Evolutionary conservation across 768 basidiomycete species (phyloP), one percentile per base, ranked within the genome.

Genomic region (Suillus cothurnatus): DNA sequence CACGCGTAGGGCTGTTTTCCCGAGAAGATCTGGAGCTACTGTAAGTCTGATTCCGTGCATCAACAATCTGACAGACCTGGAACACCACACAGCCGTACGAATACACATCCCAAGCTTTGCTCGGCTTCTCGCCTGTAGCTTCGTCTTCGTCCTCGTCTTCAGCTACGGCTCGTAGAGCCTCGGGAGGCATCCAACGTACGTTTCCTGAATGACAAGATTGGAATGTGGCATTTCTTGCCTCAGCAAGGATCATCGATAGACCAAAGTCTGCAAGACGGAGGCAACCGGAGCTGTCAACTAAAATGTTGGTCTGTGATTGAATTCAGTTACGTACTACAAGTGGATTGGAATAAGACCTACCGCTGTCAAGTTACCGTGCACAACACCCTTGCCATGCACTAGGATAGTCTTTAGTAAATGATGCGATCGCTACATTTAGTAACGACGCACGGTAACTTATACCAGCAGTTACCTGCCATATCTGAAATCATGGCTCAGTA

Each of bases 301-400:
- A 70, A 6, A 81, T 68, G 64, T 81, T 80, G 0, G 70, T 72
- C 80, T 80, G 49, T 58, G 17, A 23, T 56, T 23, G 32, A 65
- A 19, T 57, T 67, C 26, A 65, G 38, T 43, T 14, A 47, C 17
- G 12, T 17, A 61, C 5, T 39, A 15, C 39, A 53, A n/a, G 26
- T 47, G 1, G 43, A 58, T 21, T 7, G 26, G 4, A 6, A 28
- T 15, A 4, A 34, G 47, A 71, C 72, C 57, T 59, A 82, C 82
- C 26, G 79, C 83, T 65, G 81, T 81, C 34, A 84, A 72, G 59
- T 84, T 82, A 0, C 82, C 31, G 31, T 32, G 31, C 31, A 32
- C 31, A 6, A 32, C 6, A 32, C 31, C 31, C 31, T 32, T 32
- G 31, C 31, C 31, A 32, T 32, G 31, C 31, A 32, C 31, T 32